These are phyloP conservation scores for Medakamo hakoo DNA, from an alignment of 139 green algal genomes.

Conservation along the genomic window DNA sequence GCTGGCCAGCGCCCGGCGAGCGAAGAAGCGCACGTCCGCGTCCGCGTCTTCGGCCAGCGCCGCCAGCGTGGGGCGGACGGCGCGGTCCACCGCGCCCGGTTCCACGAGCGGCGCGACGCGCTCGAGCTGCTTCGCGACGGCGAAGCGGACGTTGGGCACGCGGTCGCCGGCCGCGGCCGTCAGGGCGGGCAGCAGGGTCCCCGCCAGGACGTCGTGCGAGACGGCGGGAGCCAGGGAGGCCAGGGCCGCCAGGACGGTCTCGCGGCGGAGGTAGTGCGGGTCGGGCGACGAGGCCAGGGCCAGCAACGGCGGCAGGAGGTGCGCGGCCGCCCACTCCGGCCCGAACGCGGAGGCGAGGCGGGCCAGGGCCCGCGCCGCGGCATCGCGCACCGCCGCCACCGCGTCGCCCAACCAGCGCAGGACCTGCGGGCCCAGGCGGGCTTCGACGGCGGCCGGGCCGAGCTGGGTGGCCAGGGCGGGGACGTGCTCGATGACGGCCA, in stretches of 20 bases:
- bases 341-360: slow-evolving; percentile 87
- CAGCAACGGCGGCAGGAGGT: slow-evolving; percentile 73
- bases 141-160: slow-evolving; percentile 91
- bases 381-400: slow-evolving; percentile 78
- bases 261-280: slow-evolving; percentile 92
- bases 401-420: slow-evolving; percentile 75
- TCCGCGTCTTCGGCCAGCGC: slow-evolving; percentile 75
- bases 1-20: slow-evolving; percentile 35
- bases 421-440: slow-evolving; percentile 87
- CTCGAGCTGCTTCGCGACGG: slow-evolving; percentile 82
- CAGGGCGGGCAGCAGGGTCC: slow-evolving; percentile 73
- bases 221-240: slow-evolving; percentile 63
- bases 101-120: slow-evolving; percentile 56
- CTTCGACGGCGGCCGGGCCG: slow-evolving; percentile 37
- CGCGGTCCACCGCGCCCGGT: slow-evolving; percentile 34
- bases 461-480: slow-evolving; percentile 76
- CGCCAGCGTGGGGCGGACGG: slow-evolving; percentile 64
- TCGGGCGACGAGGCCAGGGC: slow-evolving; percentile 35
- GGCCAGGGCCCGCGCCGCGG: slow-evolving; percentile 70
- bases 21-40: slow-evolving; percentile 86
- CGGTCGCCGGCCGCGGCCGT: slow-evolving; percentile 34
- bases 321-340: slow-evolving; percentile 70
- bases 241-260: slow-evolving; percentile 77
- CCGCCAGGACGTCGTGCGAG: slow-evolving; percentile 55
- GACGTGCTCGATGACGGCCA: slow-evolving; percentile 98